Evolutionary conservation across 2,329 filamentous ascomycete genomes (phyloP).

Genomic region (Cercospora sp.): DNA sequence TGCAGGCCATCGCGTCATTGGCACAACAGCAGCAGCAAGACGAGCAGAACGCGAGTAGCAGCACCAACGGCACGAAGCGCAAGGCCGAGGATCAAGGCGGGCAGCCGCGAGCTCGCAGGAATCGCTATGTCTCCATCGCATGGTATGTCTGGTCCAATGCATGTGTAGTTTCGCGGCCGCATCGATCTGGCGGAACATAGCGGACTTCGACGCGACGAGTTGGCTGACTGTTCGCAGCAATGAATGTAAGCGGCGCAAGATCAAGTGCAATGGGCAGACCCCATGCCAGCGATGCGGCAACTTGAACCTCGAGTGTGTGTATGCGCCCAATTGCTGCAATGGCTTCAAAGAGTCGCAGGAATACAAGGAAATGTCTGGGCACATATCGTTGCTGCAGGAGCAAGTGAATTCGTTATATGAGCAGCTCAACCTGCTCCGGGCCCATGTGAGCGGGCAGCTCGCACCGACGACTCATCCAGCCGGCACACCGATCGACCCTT

Average conservation of each 20-base stretch:
- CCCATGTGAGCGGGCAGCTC: constrained; percentile 40
- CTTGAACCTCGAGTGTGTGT: constrained; percentile 63
- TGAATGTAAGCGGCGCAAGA: constrained; percentile 66
- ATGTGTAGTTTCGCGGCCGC: background rate
- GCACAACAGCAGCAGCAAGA: constrained; percentile 26
- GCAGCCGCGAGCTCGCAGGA: constrained; percentile 59
- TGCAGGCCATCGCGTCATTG: constrained; percentile 25
- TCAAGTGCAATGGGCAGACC: constrained; percentile 67
- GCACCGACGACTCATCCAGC: constrained; percentile 11
- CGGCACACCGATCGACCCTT: constrained; percentile 39
- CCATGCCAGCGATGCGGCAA: constrained; percentile 67
- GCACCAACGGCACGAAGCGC: constrained; percentile 44
- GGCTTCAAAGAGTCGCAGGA: constrained; percentile 93
- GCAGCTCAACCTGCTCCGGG: constrained; percentile 67
- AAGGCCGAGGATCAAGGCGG: constrained; percentile 47
- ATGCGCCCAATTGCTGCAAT: constrained; percentile 70
- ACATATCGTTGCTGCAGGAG: constrained; percentile 74
- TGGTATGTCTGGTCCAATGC: constrained; percentile 50
- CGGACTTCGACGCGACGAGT: background rate
- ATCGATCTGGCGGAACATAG: background rate
- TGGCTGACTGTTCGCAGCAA: constrained; percentile 48
- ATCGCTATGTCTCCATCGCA: constrained; percentile 67
- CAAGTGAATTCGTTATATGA: constrained; percentile 78
- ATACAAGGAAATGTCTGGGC: constrained; percentile 76
- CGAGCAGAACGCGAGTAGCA: constrained; percentile 22